Conservation (phyloP, 768 basidiomycete species). For the Lentinula edodes region DNA sequence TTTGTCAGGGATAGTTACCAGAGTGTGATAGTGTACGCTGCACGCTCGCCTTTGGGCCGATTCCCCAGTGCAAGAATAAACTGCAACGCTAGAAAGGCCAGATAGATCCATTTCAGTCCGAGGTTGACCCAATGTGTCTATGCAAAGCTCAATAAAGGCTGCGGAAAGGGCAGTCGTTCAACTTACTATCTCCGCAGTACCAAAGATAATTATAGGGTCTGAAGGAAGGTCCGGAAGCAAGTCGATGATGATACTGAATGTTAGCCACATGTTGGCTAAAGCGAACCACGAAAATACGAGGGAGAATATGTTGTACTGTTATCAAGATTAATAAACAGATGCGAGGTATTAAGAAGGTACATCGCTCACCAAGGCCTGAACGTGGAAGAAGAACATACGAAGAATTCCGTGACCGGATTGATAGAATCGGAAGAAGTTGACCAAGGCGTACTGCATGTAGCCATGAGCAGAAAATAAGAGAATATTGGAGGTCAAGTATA, state of each 20-base stretch:
- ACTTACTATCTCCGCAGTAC: slow-evolving; percentile 63
- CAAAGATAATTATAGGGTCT: slow-evolving; percentile 55
- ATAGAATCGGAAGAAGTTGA: slow-evolving; percentile 90
- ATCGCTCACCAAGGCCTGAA: slow-evolving; percentile 77
- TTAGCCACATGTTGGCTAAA: slow-evolving; percentile 88
- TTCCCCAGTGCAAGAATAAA: slow-evolving; percentile 63
- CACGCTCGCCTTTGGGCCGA: slow-evolving; percentile 84
- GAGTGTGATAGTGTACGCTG: slow-evolving; percentile 63
- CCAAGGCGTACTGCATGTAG: slow-evolving; percentile 76
- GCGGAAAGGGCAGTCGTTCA: not conserved
- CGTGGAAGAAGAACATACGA: slow-evolving; percentile 94
- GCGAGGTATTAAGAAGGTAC: slow-evolving; percentile 2
- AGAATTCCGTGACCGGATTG: slow-evolving; percentile 80
- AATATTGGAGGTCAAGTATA: slow-evolving; percentile 10
- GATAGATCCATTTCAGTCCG: slow-evolving; percentile 80
- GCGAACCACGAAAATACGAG: slow-evolving; percentile 93
- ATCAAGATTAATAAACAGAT: not conserved
- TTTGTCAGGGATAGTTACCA: slow-evolving; percentile 38
- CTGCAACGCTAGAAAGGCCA: slow-evolving; percentile 77
- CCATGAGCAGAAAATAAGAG: not conserved
- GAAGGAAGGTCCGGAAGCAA: slow-evolving; percentile 50
- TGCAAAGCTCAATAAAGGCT: not conserved
- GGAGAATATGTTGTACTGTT: slow-evolving; percentile 78
- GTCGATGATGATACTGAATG: slow-evolving; percentile 94
- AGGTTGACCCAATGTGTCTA: slow-evolving; percentile 90